Evolutionary conservation across 129 eudicot species (phyloP), one percentile per base, ranked within the genome.

Genomic region (Calendula officinalis): DNA sequence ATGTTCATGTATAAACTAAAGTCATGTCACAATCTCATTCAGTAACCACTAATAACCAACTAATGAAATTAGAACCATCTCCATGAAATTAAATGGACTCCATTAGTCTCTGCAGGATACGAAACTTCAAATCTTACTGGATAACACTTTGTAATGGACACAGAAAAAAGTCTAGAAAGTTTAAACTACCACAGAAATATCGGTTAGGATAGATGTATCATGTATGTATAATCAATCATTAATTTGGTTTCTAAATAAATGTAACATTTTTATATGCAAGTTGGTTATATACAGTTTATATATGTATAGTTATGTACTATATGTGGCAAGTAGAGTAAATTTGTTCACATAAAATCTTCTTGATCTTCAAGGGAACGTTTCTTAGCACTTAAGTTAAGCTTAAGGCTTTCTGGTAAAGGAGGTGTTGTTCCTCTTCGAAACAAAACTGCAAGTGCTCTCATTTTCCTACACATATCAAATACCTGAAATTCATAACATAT

Each of bases 311-410:
- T 7, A 49, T 49, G 68, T 68, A 44, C 56, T 12, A 38, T 22
- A 36, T 37, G 2, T 22, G 30, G 11, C 55, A 69, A 34, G 47
- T 41, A 12, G 47, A 22, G 38, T 16, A 48, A 40, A 16, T 5
- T 22, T 48, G 9, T 38, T 72, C 70, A 77, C 32, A 72, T 53
- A 39, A 71, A 12, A 66, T 74, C 73, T 33, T 84, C 85, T 80
- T 80, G 86, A 77, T 94, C 99, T 80, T 94, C 99, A 34, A 94
- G 95, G 66, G 99, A 94, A 36, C 88, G 97, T 53, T 86, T 88
- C 37, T 94, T 88, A 43, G 97, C 97, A 75, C 90, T 78, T 46
- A 94, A 69, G 66, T 89, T 86, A 6, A 81, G 95, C 80, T 94
- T 79, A 35, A 94, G 95, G 75, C 79, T 94, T 75, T 94, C 99